Conservation (phyloP, 306 rosid species). For the Albizia julibrissin region DNA sequence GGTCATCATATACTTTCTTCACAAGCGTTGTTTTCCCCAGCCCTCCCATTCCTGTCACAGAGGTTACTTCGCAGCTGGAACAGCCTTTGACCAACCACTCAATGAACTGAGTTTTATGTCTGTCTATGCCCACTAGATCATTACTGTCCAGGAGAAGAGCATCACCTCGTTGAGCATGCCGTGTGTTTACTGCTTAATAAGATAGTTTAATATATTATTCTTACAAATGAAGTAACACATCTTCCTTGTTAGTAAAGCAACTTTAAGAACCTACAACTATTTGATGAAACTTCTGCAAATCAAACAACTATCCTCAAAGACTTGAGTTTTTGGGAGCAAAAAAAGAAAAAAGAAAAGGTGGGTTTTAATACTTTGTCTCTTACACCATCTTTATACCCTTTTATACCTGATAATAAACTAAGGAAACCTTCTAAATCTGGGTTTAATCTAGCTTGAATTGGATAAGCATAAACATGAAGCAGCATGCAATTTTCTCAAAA, state of each 20-base stretch:
- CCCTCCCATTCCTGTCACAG: constrained; percentile 68
- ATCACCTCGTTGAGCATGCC: constrained; percentile 51
- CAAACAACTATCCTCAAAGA: neutral
- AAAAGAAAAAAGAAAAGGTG: neutral
- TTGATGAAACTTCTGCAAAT: constrained; percentile 3
- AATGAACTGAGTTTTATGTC: constrained; percentile 40
- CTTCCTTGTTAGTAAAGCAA: neutral
- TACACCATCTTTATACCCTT: neutral
- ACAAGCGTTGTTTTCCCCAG: constrained; percentile 65
- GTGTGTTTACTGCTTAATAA: constrained; percentile 38
- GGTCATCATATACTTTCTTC: constrained; percentile 57
- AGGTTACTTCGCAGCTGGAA: constrained; percentile 35
- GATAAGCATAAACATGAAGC: neutral
- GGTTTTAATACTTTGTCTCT: neutral
- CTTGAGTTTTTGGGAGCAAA: neutral
- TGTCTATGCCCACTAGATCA: constrained; percentile 57
- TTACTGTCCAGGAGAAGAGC: constrained; percentile 60
- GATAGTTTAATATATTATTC: constrained; percentile 21
- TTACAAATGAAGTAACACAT: neutral
- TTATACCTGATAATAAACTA: no score
- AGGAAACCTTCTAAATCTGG: neutral
- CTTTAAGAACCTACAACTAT: neutral
- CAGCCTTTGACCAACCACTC: constrained; percentile 33
- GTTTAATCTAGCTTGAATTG: neutral
- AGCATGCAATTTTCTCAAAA: neutral